Base-by-base conservation (phyloP, 2,329 filamentous ascomycete genomes). In the Cladosporium phlei region DNA sequence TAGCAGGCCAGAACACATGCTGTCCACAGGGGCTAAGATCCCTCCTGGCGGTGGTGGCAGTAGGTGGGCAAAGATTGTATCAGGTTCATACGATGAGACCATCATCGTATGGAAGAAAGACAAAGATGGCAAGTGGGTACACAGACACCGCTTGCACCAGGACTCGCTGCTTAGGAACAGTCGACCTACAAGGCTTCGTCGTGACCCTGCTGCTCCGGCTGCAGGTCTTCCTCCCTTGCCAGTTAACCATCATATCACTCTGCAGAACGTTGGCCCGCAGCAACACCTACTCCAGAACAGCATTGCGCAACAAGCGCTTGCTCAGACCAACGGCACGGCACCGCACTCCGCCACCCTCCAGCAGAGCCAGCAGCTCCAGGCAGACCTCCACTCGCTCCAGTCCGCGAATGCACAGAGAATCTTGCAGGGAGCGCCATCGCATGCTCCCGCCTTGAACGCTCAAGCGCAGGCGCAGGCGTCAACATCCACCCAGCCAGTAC, bases 81-180 rank as follows among this genome's bases (percentile, higher is more conserved):
- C 90, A 5, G 93, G 93, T 2, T 95, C 89, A 1, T 98, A 98
- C 57, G 93, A 98, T 57, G 88, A 95, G 69, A 90, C 83, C 9
- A 88, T 98, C 56, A 90, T 96, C 55, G 87, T 98, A 47, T 98
- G 93, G 93, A 85, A 86, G 56, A 83, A 88, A 51, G 86, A 94
- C 54, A 52, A 55, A 54, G 83, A 93, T 55, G 90, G 90, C 2
- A 79, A 86, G 20, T 97, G 93, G 90, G 83, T 83, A 55, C 80
- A 83, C 45, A 81, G 82, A 25, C 86, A 91, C 54, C 79, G 80
- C 34, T 50, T 66, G 16, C 55, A 58, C 16, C 63, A 65, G 51
- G 59, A 63, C 19, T n/a, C 44, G 38, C 42, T 48, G 22, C 45
- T 47, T 9, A 38, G 35, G 10, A 27, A 42, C 25, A 39, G 24